These are phyloP conservation scores for Lentinula sp. DNA, from an alignment of 768 basidiomycete genomes.

Conservation along the genomic window DNA sequence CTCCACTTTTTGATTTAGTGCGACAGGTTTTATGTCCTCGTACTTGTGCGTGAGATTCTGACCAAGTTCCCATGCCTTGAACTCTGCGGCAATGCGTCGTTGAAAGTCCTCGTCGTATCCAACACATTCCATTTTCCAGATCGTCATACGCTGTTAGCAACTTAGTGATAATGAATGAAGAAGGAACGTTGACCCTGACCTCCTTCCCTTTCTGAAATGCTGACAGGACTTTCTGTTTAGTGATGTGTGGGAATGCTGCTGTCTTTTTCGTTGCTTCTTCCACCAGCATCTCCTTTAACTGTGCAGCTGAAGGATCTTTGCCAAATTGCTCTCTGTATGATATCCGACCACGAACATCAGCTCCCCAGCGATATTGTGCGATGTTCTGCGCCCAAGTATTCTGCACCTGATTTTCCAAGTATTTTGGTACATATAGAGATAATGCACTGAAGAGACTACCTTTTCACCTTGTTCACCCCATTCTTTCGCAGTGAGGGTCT, in stretches of 20 bases:
- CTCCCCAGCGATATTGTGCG: neutral
- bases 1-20: neutral
- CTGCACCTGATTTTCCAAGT: neutral
- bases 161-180: neutral
- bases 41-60: neutral
- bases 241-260: neutral
- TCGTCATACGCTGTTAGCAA: neutral
- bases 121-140: constrained; percentile 10
- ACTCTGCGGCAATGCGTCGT: neutral
- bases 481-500: neutral
- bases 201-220: neutral
- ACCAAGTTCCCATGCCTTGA: neutral
- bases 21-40: neutral
- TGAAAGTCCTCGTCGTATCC: constrained; percentile 9
- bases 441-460: neutral
- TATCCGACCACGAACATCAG: neutral
- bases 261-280: neutral
- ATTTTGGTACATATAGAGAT: neutral
- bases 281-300: neutral
- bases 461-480: neutral
- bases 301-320: neutral
- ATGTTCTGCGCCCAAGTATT: neutral
- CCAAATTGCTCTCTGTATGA: neutral
- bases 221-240: neutral
- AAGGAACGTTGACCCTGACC: neutral